Evolutionary conservation across 169 alveolate species (phyloP).

Genomic region (Eimeria maxima): DNA sequence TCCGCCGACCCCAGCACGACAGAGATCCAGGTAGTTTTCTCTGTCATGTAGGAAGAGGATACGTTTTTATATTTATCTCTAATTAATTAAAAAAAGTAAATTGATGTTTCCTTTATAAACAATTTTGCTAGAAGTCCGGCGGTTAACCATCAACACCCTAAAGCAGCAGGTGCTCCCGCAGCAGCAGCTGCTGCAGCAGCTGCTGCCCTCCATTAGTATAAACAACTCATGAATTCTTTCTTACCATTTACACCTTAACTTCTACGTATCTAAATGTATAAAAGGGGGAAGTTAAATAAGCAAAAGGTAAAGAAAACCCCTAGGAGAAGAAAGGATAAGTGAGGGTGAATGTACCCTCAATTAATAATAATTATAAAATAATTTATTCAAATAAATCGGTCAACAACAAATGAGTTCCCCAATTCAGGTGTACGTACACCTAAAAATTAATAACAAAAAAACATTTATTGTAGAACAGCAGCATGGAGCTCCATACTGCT

Average conservation of each 20-base stretch:
- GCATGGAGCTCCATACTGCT: background rate
- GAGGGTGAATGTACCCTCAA: no score
- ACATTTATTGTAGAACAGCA: background rate
- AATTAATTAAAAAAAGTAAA: background rate
- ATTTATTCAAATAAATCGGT: no score
- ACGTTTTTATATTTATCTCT: background rate
- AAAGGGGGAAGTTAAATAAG: background rate
- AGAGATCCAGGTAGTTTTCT: background rate
- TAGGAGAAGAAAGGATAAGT: background rate
- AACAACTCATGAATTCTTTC: no score
- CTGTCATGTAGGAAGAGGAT: background rate
- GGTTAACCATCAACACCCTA: background rate
- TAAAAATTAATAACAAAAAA: background rate
- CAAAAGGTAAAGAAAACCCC: background rate
- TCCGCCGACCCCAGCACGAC: constrained; percentile 36
- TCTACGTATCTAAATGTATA: background rate
- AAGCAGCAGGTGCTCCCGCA: background rate
- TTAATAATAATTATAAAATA: no score
- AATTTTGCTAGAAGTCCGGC: background rate
- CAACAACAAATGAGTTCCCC: background rate
- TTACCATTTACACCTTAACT: background rate
- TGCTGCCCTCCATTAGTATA: background rate
- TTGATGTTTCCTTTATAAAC: background rate
- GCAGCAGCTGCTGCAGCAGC: background rate
- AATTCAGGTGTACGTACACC: background rate